phyloP scores from a whole-genome alignment of 805 yeast genomes.

The Zygoascus tannicola region DNA sequence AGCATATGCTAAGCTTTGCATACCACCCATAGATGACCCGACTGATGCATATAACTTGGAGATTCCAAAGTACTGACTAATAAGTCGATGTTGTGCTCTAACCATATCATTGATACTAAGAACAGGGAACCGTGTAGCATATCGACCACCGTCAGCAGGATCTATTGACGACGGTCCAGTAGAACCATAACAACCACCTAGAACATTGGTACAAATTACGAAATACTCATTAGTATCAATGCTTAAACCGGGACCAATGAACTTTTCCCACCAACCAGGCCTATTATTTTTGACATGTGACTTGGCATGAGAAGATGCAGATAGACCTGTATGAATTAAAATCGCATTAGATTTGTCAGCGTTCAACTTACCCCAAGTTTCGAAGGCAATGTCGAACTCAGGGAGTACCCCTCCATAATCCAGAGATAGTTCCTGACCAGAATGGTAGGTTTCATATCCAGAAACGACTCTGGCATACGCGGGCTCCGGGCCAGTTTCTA shows the following conservation, averaged over 20 bases:
- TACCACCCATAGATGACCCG: conserved; percentile 98
- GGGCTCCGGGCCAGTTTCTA: conserved; percentile 78
- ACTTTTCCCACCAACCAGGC: conserved; percentile 94
- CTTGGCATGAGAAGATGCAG: conserved; percentile 90
- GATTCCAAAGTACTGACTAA: conserved; percentile 54
- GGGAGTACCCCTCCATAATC: conserved; percentile 79
- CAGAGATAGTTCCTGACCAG: conserved; percentile 51
- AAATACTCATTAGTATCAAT: conserved; percentile 76
- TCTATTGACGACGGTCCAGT: conserved; percentile 83
- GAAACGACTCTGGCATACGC: conserved; percentile 57
- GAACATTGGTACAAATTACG: conserved; percentile 80
- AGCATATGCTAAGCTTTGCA: conserved; percentile 87
- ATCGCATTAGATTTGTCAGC: conserved; percentile 58
- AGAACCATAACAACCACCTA: conserved; percentile 93
- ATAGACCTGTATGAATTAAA: conserved; percentile 78
- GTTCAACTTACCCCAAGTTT: conserved; percentile 79
- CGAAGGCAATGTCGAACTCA: conserved; percentile 76
- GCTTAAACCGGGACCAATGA: conserved; percentile 73
- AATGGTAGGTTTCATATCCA: conserved; percentile 54
- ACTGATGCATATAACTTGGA: conserved; percentile 62
- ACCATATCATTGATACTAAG: conserved; percentile 84
- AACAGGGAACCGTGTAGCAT: conserved; percentile 84
- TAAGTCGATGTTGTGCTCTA: conserved; percentile 69
- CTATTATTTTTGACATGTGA: conserved; percentile 60
- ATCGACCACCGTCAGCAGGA: conserved; percentile 55